Conservation (phyloP, 305 asterid species). For the Fraxinus baroniana region DNA sequence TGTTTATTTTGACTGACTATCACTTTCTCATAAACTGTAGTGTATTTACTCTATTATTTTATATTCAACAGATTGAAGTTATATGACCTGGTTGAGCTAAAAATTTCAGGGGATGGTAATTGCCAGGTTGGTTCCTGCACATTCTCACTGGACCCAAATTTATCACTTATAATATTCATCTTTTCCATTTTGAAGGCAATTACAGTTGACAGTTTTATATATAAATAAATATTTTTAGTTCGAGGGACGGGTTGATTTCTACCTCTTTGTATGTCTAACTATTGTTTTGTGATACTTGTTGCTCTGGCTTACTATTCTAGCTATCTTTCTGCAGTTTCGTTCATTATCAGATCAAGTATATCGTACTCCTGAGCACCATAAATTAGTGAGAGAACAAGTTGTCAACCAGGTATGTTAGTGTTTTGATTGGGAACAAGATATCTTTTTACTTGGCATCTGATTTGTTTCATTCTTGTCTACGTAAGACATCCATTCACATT, state of each 20-base stretch:
- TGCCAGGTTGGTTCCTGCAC: slow-evolving; percentile 66
- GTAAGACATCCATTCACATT: not conserved
- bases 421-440: not conserved
- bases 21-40: not conserved
- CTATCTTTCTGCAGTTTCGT: slow-evolving; percentile 44
- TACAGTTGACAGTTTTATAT: not conserved
- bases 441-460: not conserved
- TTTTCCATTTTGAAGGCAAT: not conserved
- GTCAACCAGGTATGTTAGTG: slow-evolving; percentile 60
- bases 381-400: slow-evolving; percentile 75
- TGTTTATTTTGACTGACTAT: not conserved
- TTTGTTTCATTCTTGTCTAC: slow-evolving; percentile 12
- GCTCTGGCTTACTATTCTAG: not conserved
- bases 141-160: not conserved
- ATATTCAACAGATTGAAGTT: slow-evolving; percentile 54
- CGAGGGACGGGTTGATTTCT: not conserved
- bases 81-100: slow-evolving; percentile 68
- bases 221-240: not conserved
- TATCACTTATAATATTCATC: not conserved
- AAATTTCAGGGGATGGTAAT: slow-evolving; percentile 86
- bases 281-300: not conserved
- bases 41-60: slow-evolving; percentile 11
- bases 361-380: slow-evolving; percentile 68
- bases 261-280: not conserved
- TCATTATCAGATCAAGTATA: slow-evolving; percentile 93